Evolutionary conservation across 306 rosid species (phyloP), one percentile per base, ranked within the genome.

Genomic region (Alnus glutinosa): DNA sequence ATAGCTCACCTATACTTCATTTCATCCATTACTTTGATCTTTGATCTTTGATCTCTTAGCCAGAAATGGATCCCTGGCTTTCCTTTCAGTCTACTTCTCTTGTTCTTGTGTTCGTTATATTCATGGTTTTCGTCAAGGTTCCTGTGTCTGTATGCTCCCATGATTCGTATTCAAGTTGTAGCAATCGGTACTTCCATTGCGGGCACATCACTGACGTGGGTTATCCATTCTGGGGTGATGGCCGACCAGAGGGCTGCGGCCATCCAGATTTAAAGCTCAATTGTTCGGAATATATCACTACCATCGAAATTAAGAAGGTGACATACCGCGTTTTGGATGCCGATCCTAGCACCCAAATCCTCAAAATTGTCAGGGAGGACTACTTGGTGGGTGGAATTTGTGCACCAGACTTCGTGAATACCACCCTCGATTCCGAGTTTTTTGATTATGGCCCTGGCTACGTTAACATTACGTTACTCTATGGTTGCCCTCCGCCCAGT

Each of bases 191-290:
- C 28, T 70, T 73, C 1, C 11, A 9, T 0, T 89, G 91, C 47
- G 93, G 85, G 18, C 8, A 0, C 0, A 67, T 84, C 67, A 44
- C 1, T 2, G 0, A 59, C 0, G 32, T 78, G 0, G 80, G 82
- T 47, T 82, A 77, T 78, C 90, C 87, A 16, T 85, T 88, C 67
- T 83, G 87, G 91, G 90, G 92, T 66, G n/a, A 4, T 1, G n/a
- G 12, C 2, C 82, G 86, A 16, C 81, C 82, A 7, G 74, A 8
- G 0, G 57, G 0, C 34, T 92, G 95, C 73, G 92, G 91, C 61
- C 6, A 85, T 74, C 90, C 82, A 39, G 52, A 36, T 10, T 89
- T 89, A 39, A 16, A 64, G 4, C 83, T 89, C 36, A 15, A 1
- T 1, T 92, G 97, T 37, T 4, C 13, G 13, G 0, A 4, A 2